A percentile compares a stretch with the other conserved stretches of the same genome.
phyloP scores from a whole-genome alignment of 139 green algal genomes.

The Tetratostichococcus sp. region DNA sequence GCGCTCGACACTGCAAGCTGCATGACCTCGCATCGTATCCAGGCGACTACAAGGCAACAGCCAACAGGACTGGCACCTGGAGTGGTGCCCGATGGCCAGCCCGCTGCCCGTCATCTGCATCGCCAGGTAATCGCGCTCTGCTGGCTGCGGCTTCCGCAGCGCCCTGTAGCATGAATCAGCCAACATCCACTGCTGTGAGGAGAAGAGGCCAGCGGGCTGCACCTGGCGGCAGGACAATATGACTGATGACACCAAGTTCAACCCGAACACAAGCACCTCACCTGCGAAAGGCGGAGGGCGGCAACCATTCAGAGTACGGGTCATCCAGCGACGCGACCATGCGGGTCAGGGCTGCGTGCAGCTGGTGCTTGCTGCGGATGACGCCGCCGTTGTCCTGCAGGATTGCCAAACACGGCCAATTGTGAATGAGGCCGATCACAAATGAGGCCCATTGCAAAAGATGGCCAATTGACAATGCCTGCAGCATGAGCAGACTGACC shows the following conservation, averaged over 20 bases:
- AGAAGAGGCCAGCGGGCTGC: no score
- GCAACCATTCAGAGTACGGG: conserved; percentile 48
- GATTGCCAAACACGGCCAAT: not conserved
- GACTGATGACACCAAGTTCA: no score
- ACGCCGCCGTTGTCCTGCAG: conserved; percentile 12
- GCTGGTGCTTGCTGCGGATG: conserved; percentile 30
- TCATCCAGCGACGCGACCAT: conserved; percentile 46
- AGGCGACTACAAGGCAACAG: not conserved
- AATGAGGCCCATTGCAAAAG: no score
- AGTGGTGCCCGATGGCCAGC: conserved; percentile 6
- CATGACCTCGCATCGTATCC: no score
- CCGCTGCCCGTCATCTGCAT: conserved; percentile 35
- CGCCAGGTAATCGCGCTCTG: conserved; percentile 49
- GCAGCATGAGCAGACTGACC: no score
- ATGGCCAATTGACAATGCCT: no score
- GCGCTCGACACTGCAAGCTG: no score
- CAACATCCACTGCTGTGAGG: no score
- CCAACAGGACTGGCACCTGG: not conserved
- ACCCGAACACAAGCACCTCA: no score
- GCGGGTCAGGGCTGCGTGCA: conserved; percentile 26
- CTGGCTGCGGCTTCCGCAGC: conserved; percentile 34
- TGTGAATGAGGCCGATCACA: no score
- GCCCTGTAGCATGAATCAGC: conserved; percentile 24
- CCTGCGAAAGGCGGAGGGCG: conserved; percentile 33
- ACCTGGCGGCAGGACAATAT: no score